A percentile compares a stretch with the other conserved stretches of the same genome.
Conservation (phyloP, 1,284 basidiomycete genomes). For the Ustanciosporium gigantosporum region DNA sequence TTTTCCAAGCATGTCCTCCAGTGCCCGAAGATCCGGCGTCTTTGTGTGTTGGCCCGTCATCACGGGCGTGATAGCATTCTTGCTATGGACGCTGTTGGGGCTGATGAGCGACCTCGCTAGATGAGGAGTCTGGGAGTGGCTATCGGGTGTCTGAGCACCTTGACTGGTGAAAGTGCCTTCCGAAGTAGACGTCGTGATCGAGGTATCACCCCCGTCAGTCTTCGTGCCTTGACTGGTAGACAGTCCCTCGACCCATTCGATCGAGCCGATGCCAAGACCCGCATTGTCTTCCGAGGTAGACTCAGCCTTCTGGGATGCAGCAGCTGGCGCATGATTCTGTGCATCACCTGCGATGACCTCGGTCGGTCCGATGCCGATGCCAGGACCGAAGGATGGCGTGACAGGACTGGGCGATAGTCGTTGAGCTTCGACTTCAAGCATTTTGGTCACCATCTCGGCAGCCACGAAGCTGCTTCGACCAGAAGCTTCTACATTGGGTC, state of each 20-base stretch:
- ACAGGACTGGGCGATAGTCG: constrained; percentile 14
- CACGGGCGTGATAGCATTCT: no score
- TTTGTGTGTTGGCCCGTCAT: constrained; percentile 1
- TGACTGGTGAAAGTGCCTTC: constrained; percentile 22
- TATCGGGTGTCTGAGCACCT: constrained; percentile 17
- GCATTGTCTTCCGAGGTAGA: constrained; percentile 3
- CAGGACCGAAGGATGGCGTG: constrained; percentile 9
- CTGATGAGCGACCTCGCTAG: not conserved
- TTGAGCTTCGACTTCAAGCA: constrained; percentile 9
- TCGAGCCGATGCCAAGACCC: constrained; percentile 14
- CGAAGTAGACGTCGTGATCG: constrained; percentile 7
- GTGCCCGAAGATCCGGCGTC: constrained; percentile 17
- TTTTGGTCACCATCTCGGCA: constrained; percentile 8
- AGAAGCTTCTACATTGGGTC: constrained; percentile 14
- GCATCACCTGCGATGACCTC: not conserved
- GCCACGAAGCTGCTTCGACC: constrained; percentile 6
- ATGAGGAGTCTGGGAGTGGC: not conserved
- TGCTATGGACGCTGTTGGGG: no score
- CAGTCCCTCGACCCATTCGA: constrained; percentile 10
- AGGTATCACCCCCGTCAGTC: constrained; percentile 8
- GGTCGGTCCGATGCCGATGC: not conserved
- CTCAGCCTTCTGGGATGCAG: not conserved
- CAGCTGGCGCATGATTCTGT: not conserved
- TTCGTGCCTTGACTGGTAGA: constrained; percentile 7
- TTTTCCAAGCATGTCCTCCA: constrained; percentile 30